Evolutionary conservation across 805 yeast species (phyloP), one percentile per base, ranked within the genome.

Genomic region (Saturnispora sekii): DNA sequence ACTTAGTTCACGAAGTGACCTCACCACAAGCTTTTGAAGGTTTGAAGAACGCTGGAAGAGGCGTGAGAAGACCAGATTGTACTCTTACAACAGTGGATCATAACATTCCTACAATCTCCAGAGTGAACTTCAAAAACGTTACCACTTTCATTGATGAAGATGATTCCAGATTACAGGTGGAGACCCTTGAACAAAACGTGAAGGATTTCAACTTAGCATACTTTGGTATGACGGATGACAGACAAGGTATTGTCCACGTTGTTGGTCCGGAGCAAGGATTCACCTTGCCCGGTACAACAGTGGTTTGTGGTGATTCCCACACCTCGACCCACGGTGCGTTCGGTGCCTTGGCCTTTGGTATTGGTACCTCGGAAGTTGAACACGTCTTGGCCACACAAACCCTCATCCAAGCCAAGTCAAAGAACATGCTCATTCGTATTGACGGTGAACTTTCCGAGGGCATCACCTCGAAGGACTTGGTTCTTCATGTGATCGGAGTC

Each of bases 21-120:
- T 90, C 97, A 28, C 98, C 99, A 32, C 98, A 93, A 67, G 98
- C 98, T 10, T 93, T 93, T 61, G 98, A 93, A 69, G 98, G 98
- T 41, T 75, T 93, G 57, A 76, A 73, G 51, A 83, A 79, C 58
- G 96, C 97, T 12, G 85, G 83, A 40, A 81, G 99, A 72, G 63
- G 65, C 48, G 96, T 93, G 44, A 83, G 98, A 73, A 79, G 98
- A 70, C 70, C 73, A 8, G 96, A 89, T 65, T 85, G 96, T 69
- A 87, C 97, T 44, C 73, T 89, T 54, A 95, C 96, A 42, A 87
- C 97, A 1, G 95, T 87, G 29, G 96, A 90, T 66, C 96, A 93
- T 76, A 93, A 93, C 66, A 93, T 93, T 54, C 99, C 98, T 54
- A 93, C 98, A 11, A 77, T 77, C 45, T 77, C 95, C n/a, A 80